Base-by-base conservation (phyloP, 2,329 filamentous ascomycete genomes). In the Penicillium sp. region DNA sequence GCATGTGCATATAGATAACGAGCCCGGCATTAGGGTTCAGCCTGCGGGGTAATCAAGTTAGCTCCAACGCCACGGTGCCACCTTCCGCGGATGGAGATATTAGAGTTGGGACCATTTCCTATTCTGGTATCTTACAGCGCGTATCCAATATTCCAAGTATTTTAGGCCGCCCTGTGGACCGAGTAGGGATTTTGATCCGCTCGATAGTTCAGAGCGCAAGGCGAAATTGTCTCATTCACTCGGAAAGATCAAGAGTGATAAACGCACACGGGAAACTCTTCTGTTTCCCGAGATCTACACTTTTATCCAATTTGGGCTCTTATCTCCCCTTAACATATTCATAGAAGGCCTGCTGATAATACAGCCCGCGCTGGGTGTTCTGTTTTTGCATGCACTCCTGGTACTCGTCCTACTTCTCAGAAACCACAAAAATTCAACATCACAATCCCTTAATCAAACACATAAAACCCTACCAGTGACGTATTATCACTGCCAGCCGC, bases 61-160 rank as follows among this genome's bases (percentile, higher is more conserved):
- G 43, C n/a, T 50, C 43, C 36, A 35, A 22, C 31, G 27, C 44
- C 16, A 16, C 18, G 31, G 44, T 56, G 37, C 35, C 44, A 56
- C 46, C 24, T 37, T 19, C 7, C 14, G 13, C 16, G 18, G 6
- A 11, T 4, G 39, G 24, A 19, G n/a, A 18, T 7, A 52, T 56
- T 51, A 52, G 43, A 54, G 35, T 51, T 50, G 36, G 50, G 43
- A 50, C n/a, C 27, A 18, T 36, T 46, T 14, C 35, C 47, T 53
- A 49, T 54, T 46, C 14, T n/a, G 18, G 55, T 16, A 54, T 53
- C 50, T 58, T 58, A 58, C 55, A 27, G 31, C 50, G 50, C 33
- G 41, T 43, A 58, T 36, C 40, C 18, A 31, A 50, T 35, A 4
- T 27, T n/a, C 22, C 13, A 39, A 22, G 50, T 54, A 58, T 36